Evolutionary conservation across 2,329 filamentous ascomycete genomes (phyloP).

Genomic region (Verticillium isaacii): DNA sequence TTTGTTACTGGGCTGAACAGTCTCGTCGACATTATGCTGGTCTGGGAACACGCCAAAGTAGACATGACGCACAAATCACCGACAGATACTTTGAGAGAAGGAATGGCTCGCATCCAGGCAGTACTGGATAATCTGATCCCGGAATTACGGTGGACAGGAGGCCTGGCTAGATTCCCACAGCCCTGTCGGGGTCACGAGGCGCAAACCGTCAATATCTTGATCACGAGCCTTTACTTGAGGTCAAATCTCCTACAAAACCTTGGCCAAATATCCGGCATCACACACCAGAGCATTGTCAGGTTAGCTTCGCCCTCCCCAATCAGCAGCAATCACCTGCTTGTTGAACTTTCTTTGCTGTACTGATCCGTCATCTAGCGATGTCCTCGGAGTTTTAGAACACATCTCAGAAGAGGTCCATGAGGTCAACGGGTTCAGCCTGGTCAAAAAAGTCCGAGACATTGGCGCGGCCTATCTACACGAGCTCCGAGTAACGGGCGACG

Average conservation of each 20-base stretch:
- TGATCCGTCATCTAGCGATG: conserved; percentile 15
- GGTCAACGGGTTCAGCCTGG: conserved; percentile 24
- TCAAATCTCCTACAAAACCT: conserved; percentile 31
- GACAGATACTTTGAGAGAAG: conserved; percentile 7
- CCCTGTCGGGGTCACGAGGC: conserved; percentile 27
- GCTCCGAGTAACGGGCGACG: conserved; percentile 1
- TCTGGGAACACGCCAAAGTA: conserved; percentile 17
- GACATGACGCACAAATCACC: conserved; percentile 17
- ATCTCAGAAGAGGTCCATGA: conserved; percentile 25
- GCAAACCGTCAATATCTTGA: conserved; percentile 29
- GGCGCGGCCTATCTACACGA: conserved; percentile 27
- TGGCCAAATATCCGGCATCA: conserved; percentile 9
- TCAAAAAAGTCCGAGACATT: conserved; percentile 30
- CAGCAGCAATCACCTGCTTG: neutral
- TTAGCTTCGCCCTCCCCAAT: neutral
- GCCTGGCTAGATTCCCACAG: conserved; percentile 21
- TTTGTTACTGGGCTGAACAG: conserved; percentile 28
- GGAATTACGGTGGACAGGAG: conserved; percentile 28
- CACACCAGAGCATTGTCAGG: conserved; percentile 25
- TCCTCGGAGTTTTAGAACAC: conserved; percentile 28
- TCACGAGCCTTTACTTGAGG: conserved; percentile 29
- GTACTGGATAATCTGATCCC: conserved; percentile 26
- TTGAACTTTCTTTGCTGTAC: neutral
- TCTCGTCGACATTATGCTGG: conserved; percentile 25
- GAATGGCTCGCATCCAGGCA: conserved; percentile 17